These are phyloP conservation scores for Piromyces finnis DNA, from an alignment of 192 early-diverging fungal genomes.

Conservation along the genomic window DNA sequence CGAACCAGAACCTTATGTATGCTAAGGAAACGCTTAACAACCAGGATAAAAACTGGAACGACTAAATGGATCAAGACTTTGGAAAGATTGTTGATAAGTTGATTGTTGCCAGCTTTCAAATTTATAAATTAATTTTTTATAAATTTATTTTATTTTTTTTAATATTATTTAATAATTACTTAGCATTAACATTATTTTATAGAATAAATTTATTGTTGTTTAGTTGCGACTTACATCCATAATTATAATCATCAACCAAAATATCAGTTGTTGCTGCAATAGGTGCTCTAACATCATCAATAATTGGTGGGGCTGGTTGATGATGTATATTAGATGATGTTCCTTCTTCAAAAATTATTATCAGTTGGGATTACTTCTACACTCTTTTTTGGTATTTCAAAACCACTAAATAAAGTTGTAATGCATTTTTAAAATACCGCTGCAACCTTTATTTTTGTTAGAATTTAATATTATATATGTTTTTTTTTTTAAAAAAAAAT, in stretches of 20 bases:
- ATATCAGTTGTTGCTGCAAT: slow-evolving; percentile 68
- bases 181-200: too few species aligned
- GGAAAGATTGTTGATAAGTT: slow-evolving; percentile 21
- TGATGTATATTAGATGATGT: background rate
- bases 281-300: slow-evolving; percentile 45
- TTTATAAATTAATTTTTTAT: background rate
- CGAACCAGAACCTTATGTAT: too few species aligned
- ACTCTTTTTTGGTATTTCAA: background rate
- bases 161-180: too few species aligned
- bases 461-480: background rate
- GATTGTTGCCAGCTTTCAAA: slow-evolving; percentile 4
- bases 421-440: background rate
- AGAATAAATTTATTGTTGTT: too few species aligned
- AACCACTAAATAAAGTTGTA: background rate
- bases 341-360: background rate
- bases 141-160: too few species aligned
- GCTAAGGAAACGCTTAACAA: too few species aligned
- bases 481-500: too few species aligned
- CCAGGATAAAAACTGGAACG: too few species aligned
- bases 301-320: background rate
- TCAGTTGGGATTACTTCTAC: background rate
- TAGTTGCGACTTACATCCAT: background rate
- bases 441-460: too few species aligned
- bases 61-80: slow-evolving; percentile 36
- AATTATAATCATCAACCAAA: slow-evolving; percentile 30